These are phyloP conservation scores for Epichloe sp. DNA, from an alignment of 2,329 filamentous ascomycete genomes.

Conservation along the genomic window DNA sequence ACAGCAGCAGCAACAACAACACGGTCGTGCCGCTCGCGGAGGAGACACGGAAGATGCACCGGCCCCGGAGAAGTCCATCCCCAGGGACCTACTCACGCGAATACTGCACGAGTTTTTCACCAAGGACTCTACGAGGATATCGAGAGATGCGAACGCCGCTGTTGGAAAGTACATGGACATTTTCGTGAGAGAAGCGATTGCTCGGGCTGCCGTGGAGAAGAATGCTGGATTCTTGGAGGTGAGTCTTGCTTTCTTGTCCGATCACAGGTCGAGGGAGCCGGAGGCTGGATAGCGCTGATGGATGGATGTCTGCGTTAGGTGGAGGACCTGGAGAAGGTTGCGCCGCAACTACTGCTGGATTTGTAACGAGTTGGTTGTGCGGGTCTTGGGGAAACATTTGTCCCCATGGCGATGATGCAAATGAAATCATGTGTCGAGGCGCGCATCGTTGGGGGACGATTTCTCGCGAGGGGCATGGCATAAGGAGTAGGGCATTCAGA, in stretches of 20 bases:
- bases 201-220: slow-evolving; percentile 61
- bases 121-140: slow-evolving; percentile 56
- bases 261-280: too few species aligned
- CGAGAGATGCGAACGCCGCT: slow-evolving; percentile 62
- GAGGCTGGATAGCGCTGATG: background rate
- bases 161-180: slow-evolving; percentile 80
- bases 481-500: too few species aligned
- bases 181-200: slow-evolving; percentile 81
- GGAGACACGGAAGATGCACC: slow-evolving; percentile 20
- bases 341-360: slow-evolving; percentile 74
- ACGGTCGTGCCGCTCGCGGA: slow-evolving; percentile 3
- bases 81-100: slow-evolving; percentile 59
- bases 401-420: too few species aligned
- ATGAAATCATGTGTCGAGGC: too few species aligned
- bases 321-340: slow-evolving; percentile 80
- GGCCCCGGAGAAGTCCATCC: slow-evolving; percentile 40
- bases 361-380: slow-evolving; percentile 15
- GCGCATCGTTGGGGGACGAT: too few species aligned
- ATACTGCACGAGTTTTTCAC: slow-evolving; percentile 72
- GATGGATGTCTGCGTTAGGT: slow-evolving; percentile 37
- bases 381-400: too few species aligned
- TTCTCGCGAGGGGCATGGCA: too few species aligned
- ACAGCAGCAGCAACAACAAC: background rate
- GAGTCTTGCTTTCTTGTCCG: slow-evolving; percentile 14
- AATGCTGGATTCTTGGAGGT: slow-evolving; percentile 62